Evolutionary conservation across 257 asterid species (phyloP), one percentile per base, ranked within the genome.

Genomic region (Jacaranda mimosifolia): DNA sequence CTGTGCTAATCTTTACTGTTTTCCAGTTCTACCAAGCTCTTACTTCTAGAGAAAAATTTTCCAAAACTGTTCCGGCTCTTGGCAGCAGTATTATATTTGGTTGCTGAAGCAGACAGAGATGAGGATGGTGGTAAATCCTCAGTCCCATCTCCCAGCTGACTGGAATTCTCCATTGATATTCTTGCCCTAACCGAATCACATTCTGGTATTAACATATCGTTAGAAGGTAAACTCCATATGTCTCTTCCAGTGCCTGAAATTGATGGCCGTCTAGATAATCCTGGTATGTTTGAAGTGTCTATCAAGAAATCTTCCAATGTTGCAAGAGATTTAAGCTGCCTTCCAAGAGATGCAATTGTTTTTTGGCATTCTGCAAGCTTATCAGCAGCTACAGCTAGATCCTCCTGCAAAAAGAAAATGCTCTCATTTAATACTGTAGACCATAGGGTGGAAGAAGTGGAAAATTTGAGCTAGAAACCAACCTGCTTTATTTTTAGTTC

Each of bases 351-450:
- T 62, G 96, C 95, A 58, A 92, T 90, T 40, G 96, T 92, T 78
- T 90, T 86, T 86, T 92, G 96, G 84, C 97, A 92, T 71, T 92
- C 97, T 68, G 94, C 81, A 48, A 92, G 97, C 81, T 92, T 92
- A 86, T 87, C 90, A 48, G 96, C 97, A 64, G 97, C 96, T 40
- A 89, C 86, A 49, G 84, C 93, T 77, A 90, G 73, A 60, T 89
- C 96, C 87, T 90, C 97, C 97, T 92, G 90, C 84, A 73, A 66
- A 13, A 9, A 18, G 19, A 43, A 3, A 56, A 21, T 2, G 12
- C 5, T 49, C n/a, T 32, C 3, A 51, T 63, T 42, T 12, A 36
- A 63, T 18, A 40, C 18, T 52, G 66, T 39, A 46, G 14, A 39
- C 32, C 51, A 46, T 46, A 19, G 32, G 32, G 32, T 26, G 32